These are phyloP conservation scores for Berkeleyomyces rouxiae DNA, from an alignment of 2,329 filamentous ascomycete genomes.

Conservation along the genomic window DNA sequence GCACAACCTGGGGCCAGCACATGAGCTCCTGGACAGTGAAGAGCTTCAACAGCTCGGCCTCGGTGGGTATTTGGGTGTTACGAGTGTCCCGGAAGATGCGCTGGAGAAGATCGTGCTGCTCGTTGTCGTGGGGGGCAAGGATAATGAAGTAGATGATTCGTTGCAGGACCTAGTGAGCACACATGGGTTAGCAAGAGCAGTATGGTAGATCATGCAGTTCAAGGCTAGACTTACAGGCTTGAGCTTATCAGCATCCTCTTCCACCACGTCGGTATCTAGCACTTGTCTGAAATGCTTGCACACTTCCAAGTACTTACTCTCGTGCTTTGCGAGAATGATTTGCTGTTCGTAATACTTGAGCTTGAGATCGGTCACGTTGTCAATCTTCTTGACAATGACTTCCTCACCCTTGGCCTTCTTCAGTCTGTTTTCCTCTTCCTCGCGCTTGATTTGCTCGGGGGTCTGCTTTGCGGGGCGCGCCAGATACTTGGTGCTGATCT, in stretches of 20 bases:
- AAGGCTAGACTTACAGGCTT: constrained; percentile 48
- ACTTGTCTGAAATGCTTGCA: constrained; percentile 98
- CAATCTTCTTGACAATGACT: constrained; percentile 58
- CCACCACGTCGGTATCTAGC: constrained; percentile 85
- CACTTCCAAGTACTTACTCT: constrained; percentile 89
- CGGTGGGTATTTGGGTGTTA: constrained; percentile 58
- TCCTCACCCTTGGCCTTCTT: constrained; percentile 66
- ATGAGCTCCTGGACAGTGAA: constrained; percentile 95
- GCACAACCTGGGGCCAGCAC: constrained; percentile 89
- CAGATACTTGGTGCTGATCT: constrained; percentile 92
- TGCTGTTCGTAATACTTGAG: constrained; percentile 94
- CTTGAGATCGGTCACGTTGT: constrained; percentile 93
- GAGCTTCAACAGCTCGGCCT: constrained; percentile 75
- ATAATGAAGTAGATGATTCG: constrained; percentile 96
- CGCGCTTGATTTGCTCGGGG: constrained; percentile 75
- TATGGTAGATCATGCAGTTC: background rate
- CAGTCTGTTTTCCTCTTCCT: constrained; percentile 75
- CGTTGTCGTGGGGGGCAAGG: constrained; percentile 91
- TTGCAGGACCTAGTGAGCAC: constrained; percentile 52
- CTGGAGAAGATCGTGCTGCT: constrained; percentile 93
- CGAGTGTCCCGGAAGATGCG: constrained; percentile 76
- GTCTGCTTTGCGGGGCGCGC: constrained; percentile 82
- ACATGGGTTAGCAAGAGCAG: constrained; percentile 13
- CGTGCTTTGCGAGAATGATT: constrained; percentile 87
- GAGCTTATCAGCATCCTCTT: constrained; percentile 74